Evolutionary conservation across 2,329 filamentous ascomycete species (phyloP).

Genomic region (Thielaviopsis musarum): DNA sequence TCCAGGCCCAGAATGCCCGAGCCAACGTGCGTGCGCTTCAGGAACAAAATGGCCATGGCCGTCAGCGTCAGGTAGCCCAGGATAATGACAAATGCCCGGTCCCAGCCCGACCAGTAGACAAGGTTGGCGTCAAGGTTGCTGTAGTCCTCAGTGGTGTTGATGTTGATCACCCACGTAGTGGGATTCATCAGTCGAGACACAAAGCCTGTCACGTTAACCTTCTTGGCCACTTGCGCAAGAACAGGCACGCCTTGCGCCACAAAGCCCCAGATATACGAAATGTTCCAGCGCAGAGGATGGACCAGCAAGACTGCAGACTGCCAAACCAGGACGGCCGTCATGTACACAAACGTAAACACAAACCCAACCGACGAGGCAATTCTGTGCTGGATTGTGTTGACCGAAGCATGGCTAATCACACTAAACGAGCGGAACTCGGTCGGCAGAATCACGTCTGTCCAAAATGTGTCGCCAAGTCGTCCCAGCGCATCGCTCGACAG

Average conservation of each 20-base stretch:
- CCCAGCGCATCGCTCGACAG: not conserved
- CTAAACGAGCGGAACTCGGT: constrained; percentile 61
- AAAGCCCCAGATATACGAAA: not conserved
- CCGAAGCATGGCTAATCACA: constrained; percentile 54
- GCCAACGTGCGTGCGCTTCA: constrained; percentile 33
- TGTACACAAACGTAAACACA: not conserved
- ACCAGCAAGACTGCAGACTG: not conserved
- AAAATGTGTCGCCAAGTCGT: not conserved
- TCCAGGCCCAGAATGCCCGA: constrained; percentile 39
- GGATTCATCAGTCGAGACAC: constrained; percentile 26
- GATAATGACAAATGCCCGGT: constrained; percentile 55
- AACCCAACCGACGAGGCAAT: not conserved
- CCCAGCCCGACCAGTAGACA: constrained; percentile 49
- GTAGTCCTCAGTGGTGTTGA: constrained; percentile 20
- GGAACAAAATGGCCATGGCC: constrained; percentile 58
- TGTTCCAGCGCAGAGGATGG: not conserved
- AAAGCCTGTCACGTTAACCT: constrained; percentile 3
- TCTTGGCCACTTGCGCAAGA: not conserved
- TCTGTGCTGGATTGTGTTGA: constrained; percentile 39
- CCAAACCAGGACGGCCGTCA: not conserved
- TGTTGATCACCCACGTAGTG: constrained; percentile 39
- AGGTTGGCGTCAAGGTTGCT: constrained; percentile 36
- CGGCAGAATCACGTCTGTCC: not conserved
- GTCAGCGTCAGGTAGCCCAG: constrained; percentile 69
- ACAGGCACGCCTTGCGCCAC: not conserved